Percentiles rank a stretch among this genome's conserved stretches.
phyloP scores from a whole-genome alignment of 2,329 filamentous ascomycete genomes.

The Tolypocladium endophyticum region DNA sequence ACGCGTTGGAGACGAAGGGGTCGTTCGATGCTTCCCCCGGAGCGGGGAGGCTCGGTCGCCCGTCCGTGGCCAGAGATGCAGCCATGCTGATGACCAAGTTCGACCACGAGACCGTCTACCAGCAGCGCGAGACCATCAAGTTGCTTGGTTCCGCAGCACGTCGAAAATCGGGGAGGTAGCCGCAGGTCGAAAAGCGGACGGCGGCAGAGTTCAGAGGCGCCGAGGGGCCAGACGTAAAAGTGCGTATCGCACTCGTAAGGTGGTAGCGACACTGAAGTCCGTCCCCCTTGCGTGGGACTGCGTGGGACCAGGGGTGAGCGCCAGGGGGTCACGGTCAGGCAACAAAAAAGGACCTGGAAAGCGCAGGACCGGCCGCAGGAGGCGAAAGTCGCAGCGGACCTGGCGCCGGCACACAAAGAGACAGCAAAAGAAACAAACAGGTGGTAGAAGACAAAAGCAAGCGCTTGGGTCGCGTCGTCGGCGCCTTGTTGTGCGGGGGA shows the following conservation, averaged over 20 bases:
- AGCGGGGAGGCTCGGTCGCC: conserved; percentile 26
- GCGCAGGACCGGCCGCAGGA: not conserved
- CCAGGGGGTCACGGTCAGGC: not conserved
- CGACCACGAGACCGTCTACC: not conserved
- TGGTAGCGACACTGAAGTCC: not conserved
- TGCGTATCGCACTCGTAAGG: not conserved
- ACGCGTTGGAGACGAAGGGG: conserved; percentile 43
- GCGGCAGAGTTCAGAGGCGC: not conserved
- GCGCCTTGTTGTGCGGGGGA: not conserved
- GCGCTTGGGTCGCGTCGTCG: not conserved
- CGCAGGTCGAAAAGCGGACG: not conserved
- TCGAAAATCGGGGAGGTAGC: not conserved
- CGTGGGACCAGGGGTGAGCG: not conserved
- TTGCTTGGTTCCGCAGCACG: not conserved
- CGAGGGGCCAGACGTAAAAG: not conserved
- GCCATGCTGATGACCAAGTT: conserved; percentile 23
- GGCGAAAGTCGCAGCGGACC: not conserved
- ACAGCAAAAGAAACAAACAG: not conserved
- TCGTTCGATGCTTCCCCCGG: conserved; percentile 32
- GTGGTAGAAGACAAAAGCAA: not conserved
- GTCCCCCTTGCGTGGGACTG: not conserved
- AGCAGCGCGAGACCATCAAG: not conserved
- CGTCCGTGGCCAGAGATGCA: conserved; percentile 31
- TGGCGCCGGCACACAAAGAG: not conserved
- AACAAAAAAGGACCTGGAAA: not conserved